These are phyloP conservation scores for Volvox reticuliferus DNA, from an alignment of 139 green algal genomes.

Conservation along the genomic window DNA sequence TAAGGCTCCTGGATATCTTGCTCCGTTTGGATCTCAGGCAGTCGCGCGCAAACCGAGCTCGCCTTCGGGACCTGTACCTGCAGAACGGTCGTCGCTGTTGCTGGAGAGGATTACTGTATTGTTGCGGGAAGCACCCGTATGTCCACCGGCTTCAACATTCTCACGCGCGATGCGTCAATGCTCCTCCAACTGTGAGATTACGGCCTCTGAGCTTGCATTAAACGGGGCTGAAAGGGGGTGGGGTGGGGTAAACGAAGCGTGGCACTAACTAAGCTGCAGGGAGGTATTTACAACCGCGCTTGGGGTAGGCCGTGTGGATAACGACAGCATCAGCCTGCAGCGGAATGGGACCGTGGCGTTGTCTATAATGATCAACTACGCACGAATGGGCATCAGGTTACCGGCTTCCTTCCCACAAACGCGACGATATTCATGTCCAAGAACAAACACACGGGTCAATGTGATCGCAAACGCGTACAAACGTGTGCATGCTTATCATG, in stretches of 20 bases:
- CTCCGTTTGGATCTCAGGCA: not conserved
- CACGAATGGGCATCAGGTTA: too few relatives aligned
- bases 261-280: too few relatives aligned
- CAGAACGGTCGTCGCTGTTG: conserved; percentile 93
- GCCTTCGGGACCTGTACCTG: conserved; percentile 38
- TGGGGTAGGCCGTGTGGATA: too few relatives aligned
- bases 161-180: conserved; percentile 90
- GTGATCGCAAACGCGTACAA: too few relatives aligned
- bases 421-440: too few relatives aligned
- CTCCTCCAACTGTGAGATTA: conserved; percentile 86
- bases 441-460: too few relatives aligned
- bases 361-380: too few relatives aligned
- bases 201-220: not conserved
- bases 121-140: conserved; percentile 94
- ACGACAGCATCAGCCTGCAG: too few relatives aligned
- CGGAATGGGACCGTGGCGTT: too few relatives aligned
- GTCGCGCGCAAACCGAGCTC: not conserved
- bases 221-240: not conserved
- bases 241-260: not conserved
- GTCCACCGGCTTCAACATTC: conserved; percentile 96
- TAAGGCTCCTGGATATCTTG: conserved; percentile 43
- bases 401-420: too few relatives aligned
- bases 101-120: conserved; percentile 96
- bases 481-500: too few relatives aligned
- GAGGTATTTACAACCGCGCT: too few relatives aligned